A percentile compares a stretch with the other conserved stretches of the same genome.
Conservation (phyloP, 257 asterid genomes). For the Cordia subcordata region DNA sequence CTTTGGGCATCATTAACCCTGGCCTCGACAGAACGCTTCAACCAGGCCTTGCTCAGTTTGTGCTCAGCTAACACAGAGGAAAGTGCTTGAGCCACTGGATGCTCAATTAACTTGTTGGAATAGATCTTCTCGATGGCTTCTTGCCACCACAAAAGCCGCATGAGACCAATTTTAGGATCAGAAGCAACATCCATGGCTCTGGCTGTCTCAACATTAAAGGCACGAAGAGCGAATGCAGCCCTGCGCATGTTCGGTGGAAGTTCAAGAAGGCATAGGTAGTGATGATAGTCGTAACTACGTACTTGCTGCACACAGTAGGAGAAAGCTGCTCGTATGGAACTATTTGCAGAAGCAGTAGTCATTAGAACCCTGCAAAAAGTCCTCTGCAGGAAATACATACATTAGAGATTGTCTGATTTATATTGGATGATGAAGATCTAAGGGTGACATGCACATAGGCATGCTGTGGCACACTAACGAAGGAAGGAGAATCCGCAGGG, state of each 20-base stretch:
- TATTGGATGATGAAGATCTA: too few relatives aligned
- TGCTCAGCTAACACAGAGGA: slow-evolving; percentile 58
- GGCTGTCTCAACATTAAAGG: slow-evolving; percentile 85
- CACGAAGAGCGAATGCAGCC: slow-evolving; percentile 86
- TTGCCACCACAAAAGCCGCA: slow-evolving; percentile 98
- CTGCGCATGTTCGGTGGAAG: slow-evolving; percentile 79
- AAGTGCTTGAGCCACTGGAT: slow-evolving; percentile 86
- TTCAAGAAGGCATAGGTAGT: slow-evolving; percentile 95
- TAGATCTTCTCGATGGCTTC: slow-evolving; percentile 84
- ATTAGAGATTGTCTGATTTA: too few relatives aligned
- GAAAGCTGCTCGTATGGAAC: slow-evolving; percentile 55
- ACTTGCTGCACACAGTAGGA: slow-evolving; percentile 93
- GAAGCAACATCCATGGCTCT: slow-evolving; percentile 93
- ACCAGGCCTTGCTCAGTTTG: slow-evolving; percentile 71
- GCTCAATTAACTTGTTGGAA: slow-evolving; percentile 67
- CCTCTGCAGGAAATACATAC: neutral
- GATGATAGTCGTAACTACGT: slow-evolving; percentile 83
- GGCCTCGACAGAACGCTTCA: slow-evolving; percentile 76
- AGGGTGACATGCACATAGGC: too few relatives aligned
- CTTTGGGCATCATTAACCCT: slow-evolving; percentile 73
- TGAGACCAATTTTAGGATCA: slow-evolving; percentile 89
- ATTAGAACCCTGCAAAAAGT: slow-evolving; percentile 18
- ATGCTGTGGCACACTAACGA: too few relatives aligned
- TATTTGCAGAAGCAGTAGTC: slow-evolving; percentile 45
- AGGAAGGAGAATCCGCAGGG: too few relatives aligned